Evolutionary conservation across 2,329 filamentous ascomycete species (phyloP).

Genomic region (Cercospora beticola): DNA sequence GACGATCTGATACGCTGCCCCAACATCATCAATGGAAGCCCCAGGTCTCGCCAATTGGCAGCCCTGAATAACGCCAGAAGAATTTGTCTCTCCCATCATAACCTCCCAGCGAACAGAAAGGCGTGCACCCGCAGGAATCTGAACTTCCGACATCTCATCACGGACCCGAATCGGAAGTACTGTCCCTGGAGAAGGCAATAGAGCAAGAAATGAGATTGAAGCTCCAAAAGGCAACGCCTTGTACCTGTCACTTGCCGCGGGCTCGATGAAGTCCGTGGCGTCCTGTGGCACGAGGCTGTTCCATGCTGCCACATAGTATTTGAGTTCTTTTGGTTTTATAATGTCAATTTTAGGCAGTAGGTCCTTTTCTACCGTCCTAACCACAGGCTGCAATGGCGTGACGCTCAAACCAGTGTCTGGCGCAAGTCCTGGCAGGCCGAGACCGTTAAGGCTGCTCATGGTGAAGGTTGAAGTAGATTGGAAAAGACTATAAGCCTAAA

Average conservation of each 20-base stretch:
- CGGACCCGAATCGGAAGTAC: background rate
- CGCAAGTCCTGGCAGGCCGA: background rate
- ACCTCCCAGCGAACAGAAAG: background rate
- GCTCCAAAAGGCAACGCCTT: background rate
- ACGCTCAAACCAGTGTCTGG: background rate
- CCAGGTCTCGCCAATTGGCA: background rate
- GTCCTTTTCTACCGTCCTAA: background rate
- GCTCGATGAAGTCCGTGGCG: background rate
- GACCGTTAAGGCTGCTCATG: background rate
- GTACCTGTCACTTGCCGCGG: background rate
- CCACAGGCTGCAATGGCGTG: background rate
- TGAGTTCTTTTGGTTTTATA: background rate
- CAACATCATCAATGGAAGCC: background rate
- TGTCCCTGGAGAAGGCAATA: background rate
- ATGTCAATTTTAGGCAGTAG: background rate
- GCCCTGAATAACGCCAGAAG: rapidly evolving
- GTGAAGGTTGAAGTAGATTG: background rate
- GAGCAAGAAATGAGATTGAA: background rate
- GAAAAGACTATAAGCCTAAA: background rate
- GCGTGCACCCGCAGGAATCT: background rate
- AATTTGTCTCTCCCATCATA: background rate
- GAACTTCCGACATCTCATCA: background rate
- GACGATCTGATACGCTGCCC: background rate
- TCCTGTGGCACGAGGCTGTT: background rate
- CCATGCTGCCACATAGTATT: background rate